Evolutionary conservation across 345 rosid genomes (phyloP), one percentile per base, ranked within the genome.

Genomic region (Aurinia saxatilis): DNA sequence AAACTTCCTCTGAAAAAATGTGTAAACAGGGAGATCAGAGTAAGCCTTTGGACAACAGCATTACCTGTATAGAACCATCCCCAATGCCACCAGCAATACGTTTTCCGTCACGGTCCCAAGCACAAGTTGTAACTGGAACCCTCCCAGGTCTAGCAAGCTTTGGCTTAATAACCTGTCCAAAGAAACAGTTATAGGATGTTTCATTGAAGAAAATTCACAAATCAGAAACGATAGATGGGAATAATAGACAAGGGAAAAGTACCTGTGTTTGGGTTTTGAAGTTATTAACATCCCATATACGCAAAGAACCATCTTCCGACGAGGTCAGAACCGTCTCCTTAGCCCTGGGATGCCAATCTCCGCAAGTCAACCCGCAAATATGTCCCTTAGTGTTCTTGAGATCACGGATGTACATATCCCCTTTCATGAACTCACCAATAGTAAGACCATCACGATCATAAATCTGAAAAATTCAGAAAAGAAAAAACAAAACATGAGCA

Each of bases 71-170:
- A 30, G 97, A 90, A 45, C 96, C 99, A 81, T 87, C 97, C 11
- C 97, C 99, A 36, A 87, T 70, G 35, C 87, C 97, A 68, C 96
- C 97, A 1, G 89, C 90, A 21, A 93, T 84, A 71, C 82, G 75
- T 66, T 93, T 90, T 58, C 99, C 99, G n/a, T 90, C 96, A 66
- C 71, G 77, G 67, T 87, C 92, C 99, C 99, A 93, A 60, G 92
- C 77, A 80, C 97, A 90, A 17, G 97, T 81, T 27, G 95, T 87
- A 70, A 93, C 96, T 2, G 92, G 90, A 77, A 87, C 78, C 70
- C 99, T 87, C 70, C 99, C 99, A 29, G 99, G 99, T 78, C 90
- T 80, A 54, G 99, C 84, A 80, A 87, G 99, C 78, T 86, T 93
- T 15, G 99, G 99, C 77, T 93, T 93, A 60, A 93, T 84, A 56